Base-by-base conservation (phyloP, 169 alveolate species). In the Cryptosporidium sp. region DNA sequence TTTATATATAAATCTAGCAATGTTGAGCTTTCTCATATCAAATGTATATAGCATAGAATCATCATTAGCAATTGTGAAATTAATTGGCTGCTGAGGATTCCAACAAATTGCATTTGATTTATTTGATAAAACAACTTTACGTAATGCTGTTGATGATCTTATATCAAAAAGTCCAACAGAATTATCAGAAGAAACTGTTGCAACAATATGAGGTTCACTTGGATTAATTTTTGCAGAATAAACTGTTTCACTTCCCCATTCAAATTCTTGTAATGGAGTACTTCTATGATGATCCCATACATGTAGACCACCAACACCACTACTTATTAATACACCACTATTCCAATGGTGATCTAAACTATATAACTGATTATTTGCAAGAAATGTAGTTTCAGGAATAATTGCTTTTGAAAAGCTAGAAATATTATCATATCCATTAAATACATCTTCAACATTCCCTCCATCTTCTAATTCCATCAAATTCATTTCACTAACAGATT, bases 1-100 rank as follows among this genome's bases (percentile, higher is more conserved):
- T 89, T 97, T 97, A 92, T 98, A 99, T 33, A 98, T 97, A 92
- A 96, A 86, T 91, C 95, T 95, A 35, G 99, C 99, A 61, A 93
- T 86, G 68, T 96, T 94, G 80, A 97, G 93, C 74, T 96, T 95
- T 86, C 99, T 95, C 97, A 98, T 97, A 91, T 98, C 99, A 93
- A 97, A 98, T 26, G 99, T 97, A 93, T 98, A 98, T 45, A 98
- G 93, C 94, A 98, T 97, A 33, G 98, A 95, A 93, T 98, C 99
- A 87, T 98, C 99, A 92, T 97, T 97, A 31, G 99, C 99, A 21
- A 97, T 97, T 16, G 98, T 97, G 91, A 98, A 97, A 85, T 97
- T 96, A 75, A 97, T 89, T 41, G 99, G 99, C 71, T 98, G 98
- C 84, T 96, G 97, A 14, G 99, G 99, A 92, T 98, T 98, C 99